Conservation (phyloP, 1,284 basidiomycete species). For the Ustilago trichophora region DNA sequence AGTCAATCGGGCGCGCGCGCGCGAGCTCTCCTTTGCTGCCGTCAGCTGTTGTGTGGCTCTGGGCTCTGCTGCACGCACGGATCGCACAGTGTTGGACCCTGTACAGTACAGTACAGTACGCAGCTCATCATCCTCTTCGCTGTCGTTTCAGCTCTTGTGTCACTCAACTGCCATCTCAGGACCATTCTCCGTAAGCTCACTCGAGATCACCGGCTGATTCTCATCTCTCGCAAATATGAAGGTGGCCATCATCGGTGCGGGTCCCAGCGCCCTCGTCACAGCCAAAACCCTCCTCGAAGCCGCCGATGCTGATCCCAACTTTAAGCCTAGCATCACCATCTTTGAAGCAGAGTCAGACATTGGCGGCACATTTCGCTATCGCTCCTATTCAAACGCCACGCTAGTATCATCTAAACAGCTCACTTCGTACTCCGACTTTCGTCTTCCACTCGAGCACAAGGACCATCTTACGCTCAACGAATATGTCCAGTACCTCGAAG, state of each 20-base stretch:
- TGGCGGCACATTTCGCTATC: slow-evolving; percentile 72
- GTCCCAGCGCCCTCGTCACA: slow-evolving; percentile 73
- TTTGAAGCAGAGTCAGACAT: slow-evolving; percentile 73
- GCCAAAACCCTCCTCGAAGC: slow-evolving; percentile 71
- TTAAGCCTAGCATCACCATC: slow-evolving; percentile 70
- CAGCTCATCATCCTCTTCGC: too few species aligned
- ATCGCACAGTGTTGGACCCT: too few species aligned
- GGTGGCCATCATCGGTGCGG: slow-evolving; percentile 65
- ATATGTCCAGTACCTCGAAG: slow-evolving; percentile 73
- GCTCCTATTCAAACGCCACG: slow-evolving; percentile 71
- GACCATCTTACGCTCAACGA: slow-evolving; percentile 73
- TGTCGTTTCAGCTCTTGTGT: too few species aligned
- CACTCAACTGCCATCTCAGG: too few species aligned
- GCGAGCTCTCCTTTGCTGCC: too few species aligned
- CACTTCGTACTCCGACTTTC: slow-evolving; percentile 75
- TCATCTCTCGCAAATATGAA: slow-evolving; percentile 13
- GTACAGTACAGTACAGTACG: too few species aligned
- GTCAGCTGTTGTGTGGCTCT: too few species aligned
- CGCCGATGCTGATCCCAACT: slow-evolving; percentile 28
- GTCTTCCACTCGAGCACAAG: slow-evolving; percentile 70
- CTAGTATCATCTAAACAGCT: slow-evolving; percentile 74
- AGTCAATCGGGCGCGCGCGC: too few species aligned
- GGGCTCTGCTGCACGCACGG: too few species aligned
- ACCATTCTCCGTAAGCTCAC: too few species aligned
- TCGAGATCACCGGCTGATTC: slow-evolving; percentile 1